A percentile compares a stretch with the other conserved stretches of the same genome.
phyloP scores from a whole-genome alignment of 805 yeast species.

The Saturnispora quitensis region DNA sequence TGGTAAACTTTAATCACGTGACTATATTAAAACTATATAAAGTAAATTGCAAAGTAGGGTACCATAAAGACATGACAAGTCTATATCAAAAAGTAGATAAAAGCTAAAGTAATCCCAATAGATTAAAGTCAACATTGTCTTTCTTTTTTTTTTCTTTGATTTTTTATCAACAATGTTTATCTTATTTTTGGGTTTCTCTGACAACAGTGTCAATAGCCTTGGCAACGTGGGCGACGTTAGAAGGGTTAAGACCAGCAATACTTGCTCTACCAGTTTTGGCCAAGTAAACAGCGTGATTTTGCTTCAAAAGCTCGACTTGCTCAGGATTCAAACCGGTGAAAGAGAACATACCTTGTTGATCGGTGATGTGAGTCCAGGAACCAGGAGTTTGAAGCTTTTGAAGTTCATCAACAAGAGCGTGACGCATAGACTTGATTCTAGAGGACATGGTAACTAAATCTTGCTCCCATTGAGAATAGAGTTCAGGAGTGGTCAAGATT shows the following conservation, averaged over 20 bases:
- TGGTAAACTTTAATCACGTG: not conserved
- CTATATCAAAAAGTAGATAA: not conserved
- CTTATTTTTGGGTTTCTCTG: constrained; percentile 10
- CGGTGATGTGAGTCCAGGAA: constrained; percentile 81
- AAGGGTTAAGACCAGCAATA: constrained; percentile 83
- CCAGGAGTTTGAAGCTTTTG: constrained; percentile 71
- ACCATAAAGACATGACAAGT: not conserved
- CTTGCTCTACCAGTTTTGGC: constrained; percentile 83
- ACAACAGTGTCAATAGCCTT: constrained; percentile 75
- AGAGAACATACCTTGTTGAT: constrained; percentile 95
- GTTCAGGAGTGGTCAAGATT: constrained; percentile 57
- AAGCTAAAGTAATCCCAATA: not conserved
- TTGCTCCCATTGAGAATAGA: constrained; percentile 69
- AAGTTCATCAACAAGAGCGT: constrained; percentile 50
- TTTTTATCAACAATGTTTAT: not conserved
- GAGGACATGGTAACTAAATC: constrained; percentile 84
- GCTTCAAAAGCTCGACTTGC: constrained; percentile 70
- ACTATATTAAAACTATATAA: not conserved
- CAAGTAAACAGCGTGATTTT: constrained; percentile 73
- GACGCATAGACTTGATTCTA: constrained; percentile 75
- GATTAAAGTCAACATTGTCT: not conserved
- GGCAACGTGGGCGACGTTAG: constrained; percentile 73
- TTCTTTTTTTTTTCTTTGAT: too few species aligned
- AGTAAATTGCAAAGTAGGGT: not conserved
- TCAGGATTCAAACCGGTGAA: constrained; percentile 77